Evolutionary conservation across 768 basidiomycete species (phyloP).

Genomic region (Kwoniella dendrophila): DNA sequence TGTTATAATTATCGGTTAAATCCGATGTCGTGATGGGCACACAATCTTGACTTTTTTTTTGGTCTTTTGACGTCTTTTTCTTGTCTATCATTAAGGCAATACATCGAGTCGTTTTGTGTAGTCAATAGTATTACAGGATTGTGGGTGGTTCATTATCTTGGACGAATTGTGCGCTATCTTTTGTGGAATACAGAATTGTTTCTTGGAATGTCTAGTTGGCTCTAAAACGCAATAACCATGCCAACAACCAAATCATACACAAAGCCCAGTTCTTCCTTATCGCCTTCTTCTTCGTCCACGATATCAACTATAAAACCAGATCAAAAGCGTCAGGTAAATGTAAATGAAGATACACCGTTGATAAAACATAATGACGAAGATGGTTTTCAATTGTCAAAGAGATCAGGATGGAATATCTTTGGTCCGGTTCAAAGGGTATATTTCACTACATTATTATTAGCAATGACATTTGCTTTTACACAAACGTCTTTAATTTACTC

Average conservation of each 20-base stretch:
- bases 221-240: neutral
- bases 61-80: too few relatives aligned
- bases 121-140: too few relatives aligned
- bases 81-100: too few relatives aligned
- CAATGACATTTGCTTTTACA: conserved; percentile 46
- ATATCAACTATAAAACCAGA: conserved; percentile 16
- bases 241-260: conserved; percentile 11
- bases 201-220: too few relatives aligned
- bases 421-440: conserved; percentile 35
- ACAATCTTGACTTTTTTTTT: too few relatives aligned
- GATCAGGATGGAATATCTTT: neutral
- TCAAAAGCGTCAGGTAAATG: neutral
- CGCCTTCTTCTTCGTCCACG: neutral
- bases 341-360: conserved; percentile 5
- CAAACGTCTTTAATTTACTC: conserved; percentile 50
- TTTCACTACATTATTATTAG: conserved; percentile 37
- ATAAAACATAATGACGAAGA: neutral
- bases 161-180: too few relatives aligned
- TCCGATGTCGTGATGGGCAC: too few relatives aligned
- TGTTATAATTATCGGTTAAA: too few relatives aligned
- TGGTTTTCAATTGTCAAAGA: neutral
- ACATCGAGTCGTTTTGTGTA: too few relatives aligned
- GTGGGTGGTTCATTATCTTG: too few relatives aligned
- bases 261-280: conserved; percentile 10
- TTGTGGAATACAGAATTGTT: too few relatives aligned